phyloP scores from a whole-genome alignment of 2,329 filamentous ascomycete species.

The Paraconiothyrium sp. region DNA sequence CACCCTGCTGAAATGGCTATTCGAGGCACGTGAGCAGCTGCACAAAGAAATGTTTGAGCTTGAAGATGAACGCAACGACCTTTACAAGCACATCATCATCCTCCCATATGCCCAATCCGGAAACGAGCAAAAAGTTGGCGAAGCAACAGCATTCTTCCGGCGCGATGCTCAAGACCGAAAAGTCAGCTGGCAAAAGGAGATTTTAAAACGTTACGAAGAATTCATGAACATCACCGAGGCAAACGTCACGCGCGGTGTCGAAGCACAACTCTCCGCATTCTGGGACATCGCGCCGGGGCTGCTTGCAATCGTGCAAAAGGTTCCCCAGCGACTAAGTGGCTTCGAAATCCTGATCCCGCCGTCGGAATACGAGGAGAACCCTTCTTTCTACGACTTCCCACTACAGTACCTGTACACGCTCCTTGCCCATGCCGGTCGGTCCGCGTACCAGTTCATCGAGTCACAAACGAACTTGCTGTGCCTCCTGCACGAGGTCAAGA shows the following conservation, averaged over 20 bases:
- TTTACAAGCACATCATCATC: conserved; percentile 85
- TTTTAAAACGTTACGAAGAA: conserved; percentile 75
- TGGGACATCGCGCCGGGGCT: conserved; percentile 96
- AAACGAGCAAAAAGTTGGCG: conserved; percentile 80
- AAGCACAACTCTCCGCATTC: conserved; percentile 91
- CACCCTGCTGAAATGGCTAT: conserved; percentile 95
- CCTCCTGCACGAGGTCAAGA: conserved; percentile 88
- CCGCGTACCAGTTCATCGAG: conserved; percentile 96
- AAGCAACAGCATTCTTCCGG: conserved; percentile 82
- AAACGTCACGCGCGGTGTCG: conserved; percentile 87
- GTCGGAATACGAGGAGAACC: conserved; percentile 85
- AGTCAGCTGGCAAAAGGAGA: conserved; percentile 74
- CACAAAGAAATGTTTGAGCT: conserved; percentile 88
- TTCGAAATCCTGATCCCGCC: conserved; percentile 82
- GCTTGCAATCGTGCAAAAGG: conserved; percentile 78
- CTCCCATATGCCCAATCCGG: conserved; percentile 78
- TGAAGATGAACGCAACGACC: conserved; percentile 83
- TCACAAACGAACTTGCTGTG: conserved; percentile 91
- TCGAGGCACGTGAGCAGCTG: conserved; percentile 88
- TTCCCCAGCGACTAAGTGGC: conserved; percentile 67
- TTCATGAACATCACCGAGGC: conserved; percentile 83
- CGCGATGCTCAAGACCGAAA: conserved; percentile 79
- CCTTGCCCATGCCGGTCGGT: conserved; percentile 87
- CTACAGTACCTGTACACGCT: conserved; percentile 90
- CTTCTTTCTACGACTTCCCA: conserved; percentile 80